phyloP scores from a whole-genome alignment of 73 alveolate genomes.

The Tetrahymena malaccensis region DNA sequence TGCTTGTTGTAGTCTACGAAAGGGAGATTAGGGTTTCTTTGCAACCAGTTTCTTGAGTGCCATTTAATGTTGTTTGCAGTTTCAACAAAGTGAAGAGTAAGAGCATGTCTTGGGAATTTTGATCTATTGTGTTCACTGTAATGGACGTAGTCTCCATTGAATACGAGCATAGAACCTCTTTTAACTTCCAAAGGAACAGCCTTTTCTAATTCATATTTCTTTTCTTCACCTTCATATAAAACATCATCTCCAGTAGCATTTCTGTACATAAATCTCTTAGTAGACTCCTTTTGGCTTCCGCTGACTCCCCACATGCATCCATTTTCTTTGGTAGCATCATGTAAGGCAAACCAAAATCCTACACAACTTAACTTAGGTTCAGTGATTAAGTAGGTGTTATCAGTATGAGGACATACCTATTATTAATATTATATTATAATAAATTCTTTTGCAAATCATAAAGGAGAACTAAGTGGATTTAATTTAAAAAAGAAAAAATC shows the following conservation, averaged over 20 bases:
- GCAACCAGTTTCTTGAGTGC: conserved; percentile 66
- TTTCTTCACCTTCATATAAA: not conserved
- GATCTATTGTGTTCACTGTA: conserved; percentile 62
- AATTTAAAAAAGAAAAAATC: not conserved
- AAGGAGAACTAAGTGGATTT: not conserved
- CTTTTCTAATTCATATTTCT: conserved; percentile 38
- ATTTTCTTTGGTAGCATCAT: conserved; percentile 57
- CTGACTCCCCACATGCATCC: conserved; percentile 74
- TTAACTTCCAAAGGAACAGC: conserved; percentile 63
- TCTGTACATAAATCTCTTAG: conserved; percentile 27
- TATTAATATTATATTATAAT: too few species aligned
- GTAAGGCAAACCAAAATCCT: conserved; percentile 72
- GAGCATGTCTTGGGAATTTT: conserved; percentile 66
- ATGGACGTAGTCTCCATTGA: conserved; percentile 72
- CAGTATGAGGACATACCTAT: conserved; percentile 45
- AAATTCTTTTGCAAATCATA: not conserved
- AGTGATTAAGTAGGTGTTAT: conserved; percentile 51
- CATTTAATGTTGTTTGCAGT: conserved; percentile 36
- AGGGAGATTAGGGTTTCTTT: conserved; percentile 55
- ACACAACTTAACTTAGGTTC: conserved; percentile 57
- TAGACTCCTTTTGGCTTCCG: conserved; percentile 46
- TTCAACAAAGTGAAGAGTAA: conserved; percentile 70
- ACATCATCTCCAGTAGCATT: conserved; percentile 6
- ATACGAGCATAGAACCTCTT: conserved; percentile 60
- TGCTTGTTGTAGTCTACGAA: conserved; percentile 24